Percentiles rank a stretch among this genome's conserved stretches.
Evolutionary conservation across 345 rosid species (phyloP).

Genomic region (Aurinia saxatilis): DNA sequence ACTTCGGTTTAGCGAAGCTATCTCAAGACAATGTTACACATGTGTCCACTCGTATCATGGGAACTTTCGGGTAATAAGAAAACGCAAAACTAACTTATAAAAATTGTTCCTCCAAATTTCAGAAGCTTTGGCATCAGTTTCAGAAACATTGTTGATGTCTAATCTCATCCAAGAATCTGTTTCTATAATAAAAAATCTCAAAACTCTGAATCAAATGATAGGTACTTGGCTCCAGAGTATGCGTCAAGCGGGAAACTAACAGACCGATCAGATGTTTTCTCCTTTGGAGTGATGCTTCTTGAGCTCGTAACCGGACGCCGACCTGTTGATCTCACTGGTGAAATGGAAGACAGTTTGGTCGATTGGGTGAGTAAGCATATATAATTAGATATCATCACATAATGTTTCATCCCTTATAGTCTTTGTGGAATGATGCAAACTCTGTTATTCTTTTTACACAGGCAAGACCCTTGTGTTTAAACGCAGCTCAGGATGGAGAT

Average conservation of each 20-base stretch:
- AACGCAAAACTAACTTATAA: neutral
- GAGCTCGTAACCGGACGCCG: slow-evolving; percentile 74
- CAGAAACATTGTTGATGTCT: neutral
- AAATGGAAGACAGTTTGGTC: slow-evolving; percentile 84
- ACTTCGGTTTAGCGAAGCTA: slow-evolving; percentile 87
- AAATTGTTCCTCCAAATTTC: neutral
- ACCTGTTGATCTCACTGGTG: slow-evolving; percentile 51
- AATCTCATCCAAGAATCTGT: neutral
- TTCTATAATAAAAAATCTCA: slow-evolving; percentile 8
- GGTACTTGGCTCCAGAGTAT: slow-evolving; percentile 94
- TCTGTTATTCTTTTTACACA: slow-evolving; percentile 18
- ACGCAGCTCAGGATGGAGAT: slow-evolving; percentile 50
- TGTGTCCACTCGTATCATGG: slow-evolving; percentile 96
- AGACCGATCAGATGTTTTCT: slow-evolving; percentile 89
- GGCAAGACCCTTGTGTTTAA: slow-evolving; percentile 67
- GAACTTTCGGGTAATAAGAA: slow-evolving; percentile 84
- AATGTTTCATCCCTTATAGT: neutral
- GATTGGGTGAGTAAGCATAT: slow-evolving; percentile 59
- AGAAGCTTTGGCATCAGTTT: too few species aligned
- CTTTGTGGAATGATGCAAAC: neutral
- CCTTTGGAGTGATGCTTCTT: slow-evolving; percentile 77
- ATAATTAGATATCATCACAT: neutral
- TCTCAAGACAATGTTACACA: slow-evolving; percentile 74
- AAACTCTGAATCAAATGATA: slow-evolving; percentile 4
- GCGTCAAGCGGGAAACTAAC: slow-evolving; percentile 89